phyloP scores from a whole-genome alignment of 768 basidiomycete species.

The Chlorophyllum brunneum region DNA sequence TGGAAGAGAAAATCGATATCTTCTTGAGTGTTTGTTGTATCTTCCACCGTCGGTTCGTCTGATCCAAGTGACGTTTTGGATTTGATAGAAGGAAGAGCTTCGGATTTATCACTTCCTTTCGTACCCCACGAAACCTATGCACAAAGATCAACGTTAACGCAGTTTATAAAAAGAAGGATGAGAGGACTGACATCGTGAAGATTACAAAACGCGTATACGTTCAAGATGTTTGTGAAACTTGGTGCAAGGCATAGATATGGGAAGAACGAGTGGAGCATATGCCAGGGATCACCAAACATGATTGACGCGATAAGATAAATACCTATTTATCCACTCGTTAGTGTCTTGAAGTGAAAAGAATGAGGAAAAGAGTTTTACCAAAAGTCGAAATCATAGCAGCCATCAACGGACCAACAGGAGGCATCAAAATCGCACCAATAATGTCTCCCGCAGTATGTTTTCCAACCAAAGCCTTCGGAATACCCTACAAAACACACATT shows the following conservation, averaged over 20 bases:
- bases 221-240: constrained; percentile 91
- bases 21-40: constrained; percentile 75
- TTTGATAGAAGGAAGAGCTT: constrained; percentile 87
- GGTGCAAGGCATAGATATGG: constrained; percentile 90
- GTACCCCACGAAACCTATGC: constrained; percentile 99
- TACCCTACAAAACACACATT: too few species aligned
- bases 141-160: too few species aligned
- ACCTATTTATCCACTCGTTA: background rate
- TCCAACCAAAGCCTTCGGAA: constrained; percentile 46
- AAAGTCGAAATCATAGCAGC: constrained; percentile 89
- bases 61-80: constrained; percentile 67
- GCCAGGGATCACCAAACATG: constrained; percentile 86
- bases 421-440: constrained; percentile 60
- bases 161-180: too few species aligned
- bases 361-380: constrained; percentile 82
- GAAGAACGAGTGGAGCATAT: constrained; percentile 91
- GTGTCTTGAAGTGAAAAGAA: constrained; percentile 75
- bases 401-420: constrained; percentile 76
- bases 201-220: constrained; percentile 97
- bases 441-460: constrained; percentile 46
- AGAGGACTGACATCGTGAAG: constrained; percentile 74
- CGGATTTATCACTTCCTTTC: constrained; percentile 92
- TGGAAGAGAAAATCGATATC: constrained; percentile 96
- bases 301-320: background rate
- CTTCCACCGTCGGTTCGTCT: constrained; percentile 79